These are phyloP conservation scores for Selenicereus undatus DNA, from an alignment of 148 eudicot species.

Conservation along the genomic window DNA sequence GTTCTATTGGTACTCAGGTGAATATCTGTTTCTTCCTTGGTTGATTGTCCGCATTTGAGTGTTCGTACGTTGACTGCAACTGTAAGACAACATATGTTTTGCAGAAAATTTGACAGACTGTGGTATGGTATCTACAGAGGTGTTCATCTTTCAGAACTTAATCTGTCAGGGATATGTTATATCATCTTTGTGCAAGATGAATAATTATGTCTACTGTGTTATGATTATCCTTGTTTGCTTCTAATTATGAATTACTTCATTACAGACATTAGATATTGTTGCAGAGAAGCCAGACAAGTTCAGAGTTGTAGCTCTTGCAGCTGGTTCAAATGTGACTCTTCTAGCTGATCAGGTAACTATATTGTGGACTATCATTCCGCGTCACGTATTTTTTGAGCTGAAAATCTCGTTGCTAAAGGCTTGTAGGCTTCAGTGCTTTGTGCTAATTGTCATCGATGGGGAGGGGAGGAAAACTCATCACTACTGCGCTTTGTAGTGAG, in stretches of 20 bases:
- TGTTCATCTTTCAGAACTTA: background rate
- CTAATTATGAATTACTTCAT: conserved; percentile 23
- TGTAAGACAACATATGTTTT: background rate
- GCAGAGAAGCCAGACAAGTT: conserved; percentile 91
- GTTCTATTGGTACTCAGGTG: conserved; percentile 99
- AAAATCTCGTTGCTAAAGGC: background rate
- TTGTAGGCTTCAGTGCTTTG: background rate
- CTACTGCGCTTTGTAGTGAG: no score
- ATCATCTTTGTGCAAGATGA: background rate
- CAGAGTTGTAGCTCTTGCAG: conserved; percentile 92
- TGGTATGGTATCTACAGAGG: background rate
- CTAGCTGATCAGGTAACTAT: conserved; percentile 92
- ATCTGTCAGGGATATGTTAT: background rate
- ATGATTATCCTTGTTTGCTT: conserved; percentile 15
- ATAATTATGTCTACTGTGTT: background rate
- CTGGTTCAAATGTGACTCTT: conserved; percentile 98
- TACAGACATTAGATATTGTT: conserved; percentile 92
- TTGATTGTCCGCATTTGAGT: background rate
- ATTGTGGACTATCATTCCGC: background rate
- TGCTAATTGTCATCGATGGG: background rate
- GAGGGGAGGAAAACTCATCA: no score
- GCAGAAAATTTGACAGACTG: background rate
- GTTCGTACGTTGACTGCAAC: background rate
- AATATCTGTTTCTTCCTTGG: background rate
- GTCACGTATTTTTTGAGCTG: background rate